These are phyloP conservation scores for Aspergillus sclerotioniger DNA, from an alignment of 495 filamentous ascomycete genomes.

Conservation along the genomic window DNA sequence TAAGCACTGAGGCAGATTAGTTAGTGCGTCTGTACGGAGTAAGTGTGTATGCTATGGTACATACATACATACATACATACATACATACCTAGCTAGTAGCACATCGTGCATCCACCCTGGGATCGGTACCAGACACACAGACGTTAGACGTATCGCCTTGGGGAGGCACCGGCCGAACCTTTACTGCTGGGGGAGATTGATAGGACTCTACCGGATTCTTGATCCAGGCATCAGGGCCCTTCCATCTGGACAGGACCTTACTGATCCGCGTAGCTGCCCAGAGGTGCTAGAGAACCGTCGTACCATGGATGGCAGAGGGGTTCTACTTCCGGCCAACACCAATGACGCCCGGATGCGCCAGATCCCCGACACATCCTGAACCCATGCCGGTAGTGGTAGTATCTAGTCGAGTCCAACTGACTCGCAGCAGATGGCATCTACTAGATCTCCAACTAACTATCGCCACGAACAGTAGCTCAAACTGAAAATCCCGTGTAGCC, in stretches of 20 bases:
- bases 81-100: neutral
- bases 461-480: too few species aligned
- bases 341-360: constrained; percentile 3
- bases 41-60: neutral
- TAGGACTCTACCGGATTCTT: neutral
- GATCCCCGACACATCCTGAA: too few species aligned
- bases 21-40: neutral
- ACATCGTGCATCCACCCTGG: neutral
- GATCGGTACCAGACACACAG: neutral
- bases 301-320: constrained; percentile 15
- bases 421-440: neutral
- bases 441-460: neutral
- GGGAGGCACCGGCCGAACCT: neutral
- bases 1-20: neutral
- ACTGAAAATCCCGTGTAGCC: constrained; percentile 1
- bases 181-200: neutral
- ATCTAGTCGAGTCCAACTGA: neutral
- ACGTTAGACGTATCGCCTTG: neutral
- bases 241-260: constrained; percentile 6
- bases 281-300: constrained; percentile 6
- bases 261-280: neutral
- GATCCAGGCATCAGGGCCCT: constrained; percentile 5
- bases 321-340: neutral
- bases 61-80: neutral
- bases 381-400: neutral